These are phyloP conservation scores for Trametes pubescens DNA, from an alignment of 1,284 basidiomycete species.

Conservation along the genomic window DNA sequence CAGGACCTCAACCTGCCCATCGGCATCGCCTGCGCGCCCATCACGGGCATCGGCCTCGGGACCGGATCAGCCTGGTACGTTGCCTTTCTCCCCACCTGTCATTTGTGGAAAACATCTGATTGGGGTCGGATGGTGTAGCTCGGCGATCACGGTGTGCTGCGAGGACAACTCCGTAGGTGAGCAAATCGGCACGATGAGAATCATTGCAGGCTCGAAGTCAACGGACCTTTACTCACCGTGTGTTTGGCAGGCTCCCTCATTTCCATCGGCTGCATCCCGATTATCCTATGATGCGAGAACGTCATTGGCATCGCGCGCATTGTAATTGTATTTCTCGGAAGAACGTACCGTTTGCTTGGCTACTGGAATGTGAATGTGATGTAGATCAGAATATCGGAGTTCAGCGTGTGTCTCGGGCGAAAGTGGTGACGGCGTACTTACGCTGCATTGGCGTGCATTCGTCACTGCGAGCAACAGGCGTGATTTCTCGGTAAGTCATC, in stretches of 20 bases:
- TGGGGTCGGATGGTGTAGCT: not conserved
- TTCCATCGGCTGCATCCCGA: conserved; percentile 17
- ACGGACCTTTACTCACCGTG: not conserved
- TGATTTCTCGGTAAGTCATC: too few species aligned
- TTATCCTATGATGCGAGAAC: not conserved
- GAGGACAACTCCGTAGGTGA: conserved; percentile 16
- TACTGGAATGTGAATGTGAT: too few species aligned
- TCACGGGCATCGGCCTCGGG: conserved; percentile 33
- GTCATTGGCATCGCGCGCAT: not conserved
- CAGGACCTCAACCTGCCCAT: conserved; percentile 32
- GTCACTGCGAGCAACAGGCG: too few species aligned
- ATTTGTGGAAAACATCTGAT: not conserved
- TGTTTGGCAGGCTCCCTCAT: conserved; percentile 8
- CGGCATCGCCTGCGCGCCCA: conserved; percentile 38
- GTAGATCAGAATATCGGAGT: too few species aligned
- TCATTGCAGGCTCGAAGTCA: not conserved
- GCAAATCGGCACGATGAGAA: not conserved
- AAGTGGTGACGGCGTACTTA: too few species aligned
- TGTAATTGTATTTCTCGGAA: not conserved
- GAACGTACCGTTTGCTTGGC: too few species aligned
- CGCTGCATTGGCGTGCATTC: too few species aligned
- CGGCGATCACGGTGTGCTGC: conserved; percentile 13
- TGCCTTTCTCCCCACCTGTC: too few species aligned
- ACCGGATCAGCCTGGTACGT: conserved; percentile 30
- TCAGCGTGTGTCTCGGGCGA: too few species aligned